Percentiles rank a stretch among this genome's conserved stretches.
These are phyloP conservation scores for Starmerella sirachaensis DNA, from an alignment of 805 yeast species.

Conservation along the genomic window DNA sequence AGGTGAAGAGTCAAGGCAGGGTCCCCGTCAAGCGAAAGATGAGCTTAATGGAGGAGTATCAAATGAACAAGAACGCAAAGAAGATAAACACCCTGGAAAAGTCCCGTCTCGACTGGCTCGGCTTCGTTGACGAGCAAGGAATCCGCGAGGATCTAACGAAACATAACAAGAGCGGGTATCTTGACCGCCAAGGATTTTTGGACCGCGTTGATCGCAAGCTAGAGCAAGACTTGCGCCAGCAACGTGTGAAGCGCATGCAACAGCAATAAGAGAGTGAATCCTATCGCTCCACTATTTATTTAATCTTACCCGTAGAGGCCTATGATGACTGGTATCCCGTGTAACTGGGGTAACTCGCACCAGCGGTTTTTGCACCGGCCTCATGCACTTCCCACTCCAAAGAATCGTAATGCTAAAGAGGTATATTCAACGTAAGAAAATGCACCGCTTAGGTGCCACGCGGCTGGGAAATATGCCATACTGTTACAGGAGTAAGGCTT, in stretches of 20 bases:
- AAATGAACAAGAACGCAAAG: slow-evolving; percentile 54
- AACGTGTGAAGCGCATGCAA: slow-evolving; percentile 15
- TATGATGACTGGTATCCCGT: no score
- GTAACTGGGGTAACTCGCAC: no score
- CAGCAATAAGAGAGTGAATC: slow-evolving; percentile 2
- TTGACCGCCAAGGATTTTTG: slow-evolving; percentile 85
- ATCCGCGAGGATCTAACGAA: slow-evolving; percentile 69
- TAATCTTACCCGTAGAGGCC: no score
- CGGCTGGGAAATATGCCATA: not conserved
- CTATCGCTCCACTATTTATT: no score
- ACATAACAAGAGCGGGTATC: slow-evolving; percentile 79
- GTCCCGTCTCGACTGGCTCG: slow-evolving; percentile 88
- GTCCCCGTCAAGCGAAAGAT: slow-evolving; percentile 51
- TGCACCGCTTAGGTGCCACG: no score
- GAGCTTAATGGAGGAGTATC: slow-evolving; percentile 61
- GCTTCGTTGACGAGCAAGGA: slow-evolving; percentile 77
- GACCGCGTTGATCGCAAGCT: slow-evolving; percentile 53
- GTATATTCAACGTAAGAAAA: no score
- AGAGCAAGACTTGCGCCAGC: slow-evolving; percentile 33
- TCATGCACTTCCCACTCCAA: no score
- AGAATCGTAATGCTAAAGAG: no score
- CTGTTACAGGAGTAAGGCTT: not conserved
- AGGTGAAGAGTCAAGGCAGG: slow-evolving; percentile 16
- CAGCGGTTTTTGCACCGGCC: no score
- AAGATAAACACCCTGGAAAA: slow-evolving; percentile 87